Conservation (phyloP, 2,329 filamentous ascomycete species). For the Aspergillus carbonarius region DNA sequence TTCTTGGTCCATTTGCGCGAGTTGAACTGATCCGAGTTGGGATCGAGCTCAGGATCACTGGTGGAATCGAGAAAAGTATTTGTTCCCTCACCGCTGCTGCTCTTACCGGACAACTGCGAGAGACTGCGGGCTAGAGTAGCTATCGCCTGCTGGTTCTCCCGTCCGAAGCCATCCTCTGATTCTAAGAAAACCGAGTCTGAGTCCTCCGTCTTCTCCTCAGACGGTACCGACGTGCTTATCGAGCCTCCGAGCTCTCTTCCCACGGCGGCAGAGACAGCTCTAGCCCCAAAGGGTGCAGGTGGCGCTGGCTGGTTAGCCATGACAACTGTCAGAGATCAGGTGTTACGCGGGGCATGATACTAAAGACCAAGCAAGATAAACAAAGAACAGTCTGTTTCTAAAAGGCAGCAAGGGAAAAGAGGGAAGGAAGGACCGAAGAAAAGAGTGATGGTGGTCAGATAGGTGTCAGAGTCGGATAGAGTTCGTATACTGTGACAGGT, state of each 20-base stretch:
- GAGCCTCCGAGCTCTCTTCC: constrained; percentile 9
- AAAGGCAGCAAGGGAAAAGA: neutral
- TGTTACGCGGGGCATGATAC: neutral
- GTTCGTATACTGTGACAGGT: neutral
- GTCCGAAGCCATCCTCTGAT: constrained; percentile 26
- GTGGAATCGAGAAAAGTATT: constrained; percentile 40
- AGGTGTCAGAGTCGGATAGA: neutral
- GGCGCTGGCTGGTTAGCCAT: constrained; percentile 17
- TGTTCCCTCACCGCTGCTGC: constrained; percentile 18
- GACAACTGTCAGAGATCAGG: neutral
- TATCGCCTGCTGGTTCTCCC: constrained; percentile 26
- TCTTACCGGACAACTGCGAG: constrained; percentile 30
- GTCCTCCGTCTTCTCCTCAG: constrained; percentile 21
- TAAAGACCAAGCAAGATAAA: neutral
- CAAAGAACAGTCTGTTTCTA: neutral
- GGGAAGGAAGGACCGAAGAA: neutral
- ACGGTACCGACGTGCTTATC: neutral
- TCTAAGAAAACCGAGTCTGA: constrained; percentile 24
- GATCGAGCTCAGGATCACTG: constrained; percentile 41
- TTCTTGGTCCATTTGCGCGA: constrained; percentile 48
- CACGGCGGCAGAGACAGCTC: constrained; percentile 9
- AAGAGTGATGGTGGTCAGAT: neutral
- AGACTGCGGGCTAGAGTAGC: constrained; percentile 31
- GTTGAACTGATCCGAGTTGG: constrained; percentile 43
- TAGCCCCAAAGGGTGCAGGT: constrained; percentile 20